Base-by-base conservation (phyloP, 2,329 filamentous ascomycete species). In the Talaromyces sp. region DNA sequence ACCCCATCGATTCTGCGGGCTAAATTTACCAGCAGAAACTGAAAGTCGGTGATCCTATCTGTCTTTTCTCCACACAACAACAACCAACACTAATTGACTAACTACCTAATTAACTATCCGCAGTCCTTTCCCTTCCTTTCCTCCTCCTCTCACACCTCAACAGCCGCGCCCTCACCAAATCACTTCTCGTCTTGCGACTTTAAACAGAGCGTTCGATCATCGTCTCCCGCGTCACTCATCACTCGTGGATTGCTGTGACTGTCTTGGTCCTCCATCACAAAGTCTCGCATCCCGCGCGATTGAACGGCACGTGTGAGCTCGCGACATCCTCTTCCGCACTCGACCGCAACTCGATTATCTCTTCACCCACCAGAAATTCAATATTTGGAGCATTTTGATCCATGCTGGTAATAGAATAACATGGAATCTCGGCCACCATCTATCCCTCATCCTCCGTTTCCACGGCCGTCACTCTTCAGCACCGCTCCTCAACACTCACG, bases 401-500 rank as follows among this genome's bases (percentile, higher is more conserved):
- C 42, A 58, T 58, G 58, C 14, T 23, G 21, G 14, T 23, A 12
- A 28, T 18, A 40, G 39, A 40, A 67, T 48, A 62, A 50, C 21
- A 73, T 73, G 71, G 71, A 73, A 44, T 68, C 67, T 56, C 69
- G 66, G 31, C 70, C 67, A 37, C 70, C 71, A 6, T 64, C 69
- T 39, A 67, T 70, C 55, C 69, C 70, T 44, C 70, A 69, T 37
- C 66, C 60, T 18, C 69, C 67, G 65, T 73, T 73, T 58, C 67
- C 71, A 16, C 73, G 73, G 57, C 70, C 72, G 14, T 72, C 72
- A 18, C 69, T 72, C 37, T 69, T 75, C 50, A 69, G 70, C 42
- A 64, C 64, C 44, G 66, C 72, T n/a, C 71, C 70, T 60, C 64
- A 71, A 65, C 70, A 64, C 18, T 46, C 73, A 61, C 71, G 66